Evolutionary conservation across 345 rosid genomes (phyloP).

Genomic region (Boechera divaricarpa): DNA sequence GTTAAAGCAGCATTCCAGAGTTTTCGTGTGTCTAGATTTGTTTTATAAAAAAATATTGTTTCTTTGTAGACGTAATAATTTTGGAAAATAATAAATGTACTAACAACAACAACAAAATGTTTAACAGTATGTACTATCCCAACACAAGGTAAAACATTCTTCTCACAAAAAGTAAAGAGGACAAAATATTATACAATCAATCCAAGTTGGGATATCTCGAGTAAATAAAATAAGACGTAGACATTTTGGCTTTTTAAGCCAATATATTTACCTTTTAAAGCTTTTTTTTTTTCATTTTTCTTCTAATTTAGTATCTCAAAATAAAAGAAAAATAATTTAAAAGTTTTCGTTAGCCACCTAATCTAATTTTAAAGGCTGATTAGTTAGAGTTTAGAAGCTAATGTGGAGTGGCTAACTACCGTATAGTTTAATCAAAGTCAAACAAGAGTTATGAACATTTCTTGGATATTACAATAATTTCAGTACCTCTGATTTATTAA

Average conservation of each 20-base stretch:
- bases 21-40: background rate
- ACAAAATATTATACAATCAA: background rate
- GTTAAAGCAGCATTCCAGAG: background rate
- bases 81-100: background rate
- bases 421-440: conserved; percentile 33
- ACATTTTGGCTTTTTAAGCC: background rate
- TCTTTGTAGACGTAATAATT: background rate
- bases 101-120: too few relatives aligned
- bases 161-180: background rate
- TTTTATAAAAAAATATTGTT: background rate
- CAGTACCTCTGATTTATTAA: too few relatives aligned
- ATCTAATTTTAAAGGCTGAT: conserved; percentile 12
- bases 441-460: conserved; percentile 11
- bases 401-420: conserved; percentile 27
- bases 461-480: background rate
- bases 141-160: too few relatives aligned
- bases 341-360: conserved; percentile 24
- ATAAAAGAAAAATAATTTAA: background rate
- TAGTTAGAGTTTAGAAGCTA: conserved; percentile 10
- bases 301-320: background rate
- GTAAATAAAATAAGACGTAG: background rate
- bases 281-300: background rate
- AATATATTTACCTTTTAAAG: background rate
- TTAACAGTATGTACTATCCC: background rate
- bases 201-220: background rate